Evolutionary conservation across 768 basidiomycete genomes (phyloP).

Genomic region (Panaeolus papilionaceus): DNA sequence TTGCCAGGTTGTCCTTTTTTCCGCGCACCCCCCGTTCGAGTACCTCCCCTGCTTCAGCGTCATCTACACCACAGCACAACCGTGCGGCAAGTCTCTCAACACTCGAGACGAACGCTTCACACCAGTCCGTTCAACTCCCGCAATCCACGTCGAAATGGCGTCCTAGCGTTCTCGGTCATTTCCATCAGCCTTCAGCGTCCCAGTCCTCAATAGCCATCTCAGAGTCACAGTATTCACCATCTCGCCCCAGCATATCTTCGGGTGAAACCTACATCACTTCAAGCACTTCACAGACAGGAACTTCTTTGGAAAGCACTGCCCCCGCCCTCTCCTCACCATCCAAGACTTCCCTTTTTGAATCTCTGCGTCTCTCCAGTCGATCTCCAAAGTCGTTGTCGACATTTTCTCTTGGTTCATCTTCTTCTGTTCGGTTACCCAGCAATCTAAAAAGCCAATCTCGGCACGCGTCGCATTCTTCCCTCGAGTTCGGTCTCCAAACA

Average conservation of each 20-base stretch:
- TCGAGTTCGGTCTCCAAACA: background rate
- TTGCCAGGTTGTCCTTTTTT: constrained; percentile 53
- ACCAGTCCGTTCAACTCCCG: constrained; percentile 23
- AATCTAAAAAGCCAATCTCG: constrained; percentile 1
- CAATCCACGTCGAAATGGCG: constrained; percentile 55
- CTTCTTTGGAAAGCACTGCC: constrained; percentile 51
- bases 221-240: constrained; percentile 36
- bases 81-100: constrained; percentile 59
- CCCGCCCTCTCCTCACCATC: constrained; percentile 41
- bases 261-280: constrained; percentile 59
- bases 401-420: constrained; percentile 28
- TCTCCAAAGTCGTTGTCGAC: constrained; percentile 41
- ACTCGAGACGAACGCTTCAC: constrained; percentile 35
- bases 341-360: constrained; percentile 46
- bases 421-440: constrained; percentile 25
- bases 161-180: constrained; percentile 71
- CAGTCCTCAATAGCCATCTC: constrained; percentile 49
- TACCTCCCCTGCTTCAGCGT: constrained; percentile 30
- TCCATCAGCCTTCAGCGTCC: constrained; percentile 54
- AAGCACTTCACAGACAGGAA: constrained; percentile 54
- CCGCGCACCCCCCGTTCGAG: constrained; percentile 44
- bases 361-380: constrained; percentile 41
- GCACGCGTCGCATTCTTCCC: constrained; percentile 3
- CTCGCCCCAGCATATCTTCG: constrained; percentile 54
- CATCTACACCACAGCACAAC: constrained; percentile 43